phyloP scores from a whole-genome alignment of 2,329 filamentous ascomycete genomes.

The Pestalotiopsis sp. region DNA sequence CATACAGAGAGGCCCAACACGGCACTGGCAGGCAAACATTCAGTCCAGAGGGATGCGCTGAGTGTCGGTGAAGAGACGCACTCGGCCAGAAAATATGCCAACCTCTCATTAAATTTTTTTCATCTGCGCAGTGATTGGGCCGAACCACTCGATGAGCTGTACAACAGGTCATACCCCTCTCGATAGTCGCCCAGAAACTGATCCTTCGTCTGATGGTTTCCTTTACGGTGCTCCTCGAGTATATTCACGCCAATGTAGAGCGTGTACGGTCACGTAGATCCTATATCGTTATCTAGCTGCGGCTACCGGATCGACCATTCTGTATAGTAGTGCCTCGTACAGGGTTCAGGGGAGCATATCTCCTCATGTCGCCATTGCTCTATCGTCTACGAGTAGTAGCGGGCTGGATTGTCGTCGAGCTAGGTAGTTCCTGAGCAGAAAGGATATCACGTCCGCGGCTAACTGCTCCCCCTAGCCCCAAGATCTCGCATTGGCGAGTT shows the following conservation, averaged over 20 bases:
- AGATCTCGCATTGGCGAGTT: neutral
- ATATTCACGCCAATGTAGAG: neutral
- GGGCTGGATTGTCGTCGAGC: neutral
- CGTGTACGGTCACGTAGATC: neutral
- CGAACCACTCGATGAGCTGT: neutral
- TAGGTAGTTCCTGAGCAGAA: neutral
- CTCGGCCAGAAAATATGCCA: neutral
- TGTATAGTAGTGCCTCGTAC: neutral
- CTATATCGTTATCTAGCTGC: neutral
- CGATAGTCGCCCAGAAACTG: neutral
- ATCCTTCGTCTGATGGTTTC: neutral
- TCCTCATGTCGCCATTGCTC: neutral
- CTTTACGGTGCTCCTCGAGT: neutral
- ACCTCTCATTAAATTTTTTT: neutral
- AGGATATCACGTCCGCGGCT: neutral
- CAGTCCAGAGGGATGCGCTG: neutral
- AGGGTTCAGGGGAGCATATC: neutral
- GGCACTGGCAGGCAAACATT: neutral
- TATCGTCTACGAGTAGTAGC: neutral
- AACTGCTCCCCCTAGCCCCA: neutral
- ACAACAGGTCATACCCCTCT: neutral
- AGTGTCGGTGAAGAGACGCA: neutral
- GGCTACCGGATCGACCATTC: neutral
- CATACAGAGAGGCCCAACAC: neutral
- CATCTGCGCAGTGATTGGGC: neutral